These are phyloP conservation scores for Ceratobasidium sp. DNA, from an alignment of 1,284 basidiomycete genomes.

Conservation along the genomic window DNA sequence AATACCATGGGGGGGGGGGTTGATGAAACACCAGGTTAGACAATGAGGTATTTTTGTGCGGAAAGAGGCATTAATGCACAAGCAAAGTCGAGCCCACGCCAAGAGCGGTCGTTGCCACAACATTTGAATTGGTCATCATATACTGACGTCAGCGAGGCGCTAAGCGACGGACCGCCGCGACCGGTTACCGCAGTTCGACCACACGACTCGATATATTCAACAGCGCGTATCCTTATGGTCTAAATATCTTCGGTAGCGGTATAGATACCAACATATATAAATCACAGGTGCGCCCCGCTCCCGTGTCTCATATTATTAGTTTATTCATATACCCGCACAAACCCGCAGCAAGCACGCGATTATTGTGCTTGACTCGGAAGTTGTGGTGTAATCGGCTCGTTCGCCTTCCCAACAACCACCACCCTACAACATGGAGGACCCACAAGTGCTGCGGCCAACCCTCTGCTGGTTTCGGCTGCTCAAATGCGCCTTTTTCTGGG, in stretches of 20 bases:
- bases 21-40: not conserved
- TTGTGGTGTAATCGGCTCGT: not conserved
- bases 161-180: constrained; percentile 32
- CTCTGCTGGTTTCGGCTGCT: constrained; percentile 21
- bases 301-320: not conserved
- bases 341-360: constrained; percentile 29
- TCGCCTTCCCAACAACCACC: constrained; percentile 10
- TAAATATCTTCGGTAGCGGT: not conserved
- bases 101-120: not conserved
- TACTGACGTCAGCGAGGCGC: constrained; percentile 17
- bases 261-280: constrained; percentile 8
- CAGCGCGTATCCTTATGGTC: constrained; percentile 16
- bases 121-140: not conserved
- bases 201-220: constrained; percentile 4
- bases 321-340: constrained; percentile 1
- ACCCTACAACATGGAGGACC: constrained; percentile 12
- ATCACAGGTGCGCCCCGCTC: not conserved
- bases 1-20: not conserved
- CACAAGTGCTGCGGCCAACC: not conserved
- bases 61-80: not conserved
- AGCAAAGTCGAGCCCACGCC: not conserved
- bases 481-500: constrained; percentile 42
- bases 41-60: not conserved
- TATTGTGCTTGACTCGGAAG: constrained; percentile 20
- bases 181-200: constrained; percentile 3